phyloP scores from a whole-genome alignment of 176 grass and related monocot genomes.

The Cocos nucifera region DNA sequence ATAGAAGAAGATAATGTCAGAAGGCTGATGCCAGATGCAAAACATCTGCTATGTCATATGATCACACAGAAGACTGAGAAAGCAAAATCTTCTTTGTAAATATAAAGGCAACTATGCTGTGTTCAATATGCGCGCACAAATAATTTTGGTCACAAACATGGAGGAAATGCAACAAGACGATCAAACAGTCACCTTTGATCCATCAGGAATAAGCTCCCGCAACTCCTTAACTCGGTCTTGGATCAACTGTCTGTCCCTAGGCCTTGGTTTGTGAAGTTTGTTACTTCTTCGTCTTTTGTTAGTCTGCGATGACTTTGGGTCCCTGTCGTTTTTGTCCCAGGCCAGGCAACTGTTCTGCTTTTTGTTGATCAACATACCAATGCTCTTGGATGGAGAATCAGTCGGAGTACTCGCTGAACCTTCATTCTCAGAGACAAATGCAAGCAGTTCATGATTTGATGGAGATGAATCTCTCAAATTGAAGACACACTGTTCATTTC shows the following conservation, averaged over 20 bases:
- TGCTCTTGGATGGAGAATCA: slow-evolving; percentile 9
- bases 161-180: background rate
- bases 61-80: too few species aligned
- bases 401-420: slow-evolving; percentile 16
- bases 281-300: slow-evolving; percentile 26
- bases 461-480: slow-evolving; percentile 17
- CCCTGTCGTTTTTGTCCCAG: background rate
- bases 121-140: too few species aligned
- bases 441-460: slow-evolving; percentile 17
- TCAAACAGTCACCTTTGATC: slow-evolving; percentile 42
- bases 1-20: slow-evolving; percentile 27
- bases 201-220: slow-evolving; percentile 59
- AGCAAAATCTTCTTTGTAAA: too few species aligned
- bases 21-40: background rate
- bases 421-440: slow-evolving; percentile 25
- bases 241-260: slow-evolving; percentile 75
- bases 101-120: too few species aligned
- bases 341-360: slow-evolving; percentile 10
- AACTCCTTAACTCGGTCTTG: slow-evolving; percentile 73
- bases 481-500: slow-evolving; percentile 11
- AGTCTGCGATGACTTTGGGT: slow-evolving; percentile 22
- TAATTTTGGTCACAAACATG: slow-evolving; percentile 5
- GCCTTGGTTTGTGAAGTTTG: slow-evolving; percentile 38
- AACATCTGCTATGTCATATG: too few species aligned
- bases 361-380: slow-evolving; percentile 18